Percentiles rank a stretch among this genome's conserved stretches.
These are phyloP conservation scores for Agapanthus africanus DNA, from an alignment of 106 monocot genomes.

Conservation along the genomic window DNA sequence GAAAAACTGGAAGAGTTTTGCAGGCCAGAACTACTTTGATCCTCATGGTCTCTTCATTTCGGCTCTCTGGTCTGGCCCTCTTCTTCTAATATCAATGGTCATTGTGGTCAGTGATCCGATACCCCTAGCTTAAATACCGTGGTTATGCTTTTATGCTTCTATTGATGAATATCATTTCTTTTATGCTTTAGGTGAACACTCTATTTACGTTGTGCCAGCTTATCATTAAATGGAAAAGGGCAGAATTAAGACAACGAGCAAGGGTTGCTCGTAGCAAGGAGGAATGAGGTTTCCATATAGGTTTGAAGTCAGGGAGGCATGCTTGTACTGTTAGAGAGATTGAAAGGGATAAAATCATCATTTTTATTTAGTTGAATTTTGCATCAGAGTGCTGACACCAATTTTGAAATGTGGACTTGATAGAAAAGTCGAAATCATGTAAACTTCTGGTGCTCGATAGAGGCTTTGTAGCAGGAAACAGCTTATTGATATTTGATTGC, in stretches of 20 bases:
- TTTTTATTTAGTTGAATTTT: too few species aligned
- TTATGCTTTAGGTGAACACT: slow-evolving; percentile 41
- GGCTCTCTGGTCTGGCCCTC: slow-evolving; percentile 88
- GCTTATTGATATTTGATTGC: too few species aligned
- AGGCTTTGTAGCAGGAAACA: too few species aligned
- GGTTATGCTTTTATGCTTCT: neutral
- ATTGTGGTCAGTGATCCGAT: slow-evolving; percentile 54
- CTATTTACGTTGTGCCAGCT: slow-evolving; percentile 45
- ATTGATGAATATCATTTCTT: neutral
- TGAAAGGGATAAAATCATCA: too few species aligned
- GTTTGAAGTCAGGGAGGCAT: too few species aligned
- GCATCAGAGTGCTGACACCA: too few species aligned
- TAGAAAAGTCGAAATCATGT: too few species aligned
- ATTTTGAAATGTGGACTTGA: too few species aligned
- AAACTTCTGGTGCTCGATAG: too few species aligned
- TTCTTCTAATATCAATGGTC: slow-evolving; percentile 56
- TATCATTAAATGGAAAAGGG: slow-evolving; percentile 61
- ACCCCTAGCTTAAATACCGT: neutral
- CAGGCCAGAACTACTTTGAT: slow-evolving; percentile 89
- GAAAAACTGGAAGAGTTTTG: slow-evolving; percentile 74
- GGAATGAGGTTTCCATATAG: too few species aligned
- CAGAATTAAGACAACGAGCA: slow-evolving; percentile 57
- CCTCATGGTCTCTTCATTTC: slow-evolving; percentile 77
- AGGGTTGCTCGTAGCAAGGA: slow-evolving; percentile 39
- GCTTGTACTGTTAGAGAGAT: too few species aligned